These are phyloP conservation scores for Leishmania mexicana DNA, from an alignment of 208 protist species.

Conservation along the genomic window DNA sequence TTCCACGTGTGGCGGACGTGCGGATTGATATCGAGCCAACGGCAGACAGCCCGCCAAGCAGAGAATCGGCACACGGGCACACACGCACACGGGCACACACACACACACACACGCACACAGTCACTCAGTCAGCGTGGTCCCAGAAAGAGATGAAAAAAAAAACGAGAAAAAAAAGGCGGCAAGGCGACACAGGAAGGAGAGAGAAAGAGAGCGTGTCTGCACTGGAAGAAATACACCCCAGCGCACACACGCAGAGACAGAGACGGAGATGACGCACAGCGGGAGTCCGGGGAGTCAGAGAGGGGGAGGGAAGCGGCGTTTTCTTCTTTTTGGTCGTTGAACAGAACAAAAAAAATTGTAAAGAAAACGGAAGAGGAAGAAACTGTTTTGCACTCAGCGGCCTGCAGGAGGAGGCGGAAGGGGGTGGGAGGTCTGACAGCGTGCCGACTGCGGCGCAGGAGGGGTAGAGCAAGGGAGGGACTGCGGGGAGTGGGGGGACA, in stretches of 20 bases:
- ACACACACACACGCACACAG: not conserved
- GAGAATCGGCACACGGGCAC: not conserved
- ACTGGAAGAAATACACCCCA: no score
- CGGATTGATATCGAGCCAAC: not conserved
- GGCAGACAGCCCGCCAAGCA: not conserved
- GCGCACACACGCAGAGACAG: no score
- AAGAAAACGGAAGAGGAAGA: not conserved
- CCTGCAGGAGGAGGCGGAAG: not conserved
- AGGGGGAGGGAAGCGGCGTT: no score
- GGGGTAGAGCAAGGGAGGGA: not conserved
- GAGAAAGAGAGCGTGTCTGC: no score
- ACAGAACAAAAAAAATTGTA: not conserved
- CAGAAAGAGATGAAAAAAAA: not conserved
- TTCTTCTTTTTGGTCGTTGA: no score
- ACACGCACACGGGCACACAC: slow-evolving; percentile 4
- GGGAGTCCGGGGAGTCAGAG: no score
- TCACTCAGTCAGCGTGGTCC: not conserved
- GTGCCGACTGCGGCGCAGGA: not conserved
- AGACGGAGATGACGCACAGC: no score
- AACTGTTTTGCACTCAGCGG: not conserved
- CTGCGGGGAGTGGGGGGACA: not conserved
- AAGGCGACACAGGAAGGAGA: no score
- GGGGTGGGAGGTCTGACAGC: not conserved
- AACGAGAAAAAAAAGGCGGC: not conserved
- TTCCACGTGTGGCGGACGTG: not conserved